These are phyloP conservation scores for Blastocystis sp. DNA, from an alignment of 352 stramenopile species.

Conservation along the genomic window DNA sequence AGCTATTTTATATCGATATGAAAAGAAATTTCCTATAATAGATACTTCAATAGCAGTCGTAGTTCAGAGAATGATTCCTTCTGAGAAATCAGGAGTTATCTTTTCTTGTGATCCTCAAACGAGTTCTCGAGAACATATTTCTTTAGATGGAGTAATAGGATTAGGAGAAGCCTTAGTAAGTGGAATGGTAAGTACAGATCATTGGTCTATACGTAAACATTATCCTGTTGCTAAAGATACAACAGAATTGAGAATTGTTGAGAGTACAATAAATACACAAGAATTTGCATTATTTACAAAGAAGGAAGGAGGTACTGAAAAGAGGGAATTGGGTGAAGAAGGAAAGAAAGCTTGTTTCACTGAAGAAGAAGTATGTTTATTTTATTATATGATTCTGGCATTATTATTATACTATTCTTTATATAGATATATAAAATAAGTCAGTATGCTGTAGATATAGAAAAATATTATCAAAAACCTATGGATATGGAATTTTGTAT, in stretches of 20 bases:
- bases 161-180: constrained; percentile 17
- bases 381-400: too few relatives aligned
- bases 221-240: too few relatives aligned
- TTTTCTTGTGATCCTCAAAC: constrained; percentile 34
- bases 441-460: not conserved
- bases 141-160: constrained; percentile 22
- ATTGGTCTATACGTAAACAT: constrained; percentile 23
- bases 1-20: constrained; percentile 13
- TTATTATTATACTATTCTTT: too few relatives aligned
- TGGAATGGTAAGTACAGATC: constrained; percentile 25
- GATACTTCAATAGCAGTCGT: constrained; percentile 33
- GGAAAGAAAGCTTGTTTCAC: too few relatives aligned
- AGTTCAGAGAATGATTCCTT: constrained; percentile 31
- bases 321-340: too few relatives aligned
- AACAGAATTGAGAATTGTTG: too few relatives aligned
- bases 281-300: too few relatives aligned
- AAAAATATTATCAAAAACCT: constrained; percentile 36
- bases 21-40: constrained; percentile 20
- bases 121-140: constrained; percentile 20
- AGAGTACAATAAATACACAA: too few relatives aligned
- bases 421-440: constrained; percentile 17
- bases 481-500: constrained; percentile 36
- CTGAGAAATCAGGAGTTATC: constrained; percentile 6
- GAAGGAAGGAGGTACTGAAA: too few relatives aligned
- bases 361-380: too few relatives aligned